Evolutionary conservation across 2,329 filamentous ascomycete species (phyloP).

Genomic region (Phaeosphaeriaceae sp.): DNA sequence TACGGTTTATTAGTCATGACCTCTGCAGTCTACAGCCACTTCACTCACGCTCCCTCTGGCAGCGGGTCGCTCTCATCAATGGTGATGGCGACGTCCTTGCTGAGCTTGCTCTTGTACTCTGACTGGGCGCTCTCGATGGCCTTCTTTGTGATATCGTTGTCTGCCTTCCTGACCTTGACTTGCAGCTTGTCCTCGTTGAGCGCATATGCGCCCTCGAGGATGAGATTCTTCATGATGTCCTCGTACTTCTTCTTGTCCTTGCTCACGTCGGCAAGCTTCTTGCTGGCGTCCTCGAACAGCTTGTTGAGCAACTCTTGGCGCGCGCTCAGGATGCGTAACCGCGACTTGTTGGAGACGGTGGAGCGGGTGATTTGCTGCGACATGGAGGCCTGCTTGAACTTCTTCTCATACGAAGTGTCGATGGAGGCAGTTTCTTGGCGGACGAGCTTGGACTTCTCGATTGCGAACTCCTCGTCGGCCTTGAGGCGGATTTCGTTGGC

Average conservation of each 20-base stretch:
- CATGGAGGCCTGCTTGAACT: conserved; percentile 98
- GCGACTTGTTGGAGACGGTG: conserved; percentile 94
- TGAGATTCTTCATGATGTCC: conserved; percentile 75
- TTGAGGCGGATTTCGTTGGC: conserved; percentile 97
- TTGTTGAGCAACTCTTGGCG: conserved; percentile 90
- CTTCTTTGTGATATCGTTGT: conserved; percentile 77
- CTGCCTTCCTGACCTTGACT: conserved; percentile 79
- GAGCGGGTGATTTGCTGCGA: conserved; percentile 98
- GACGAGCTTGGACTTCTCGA: conserved; percentile 98
- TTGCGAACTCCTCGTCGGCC: conserved; percentile 98
- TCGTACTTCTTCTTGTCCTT: conserved; percentile 79
- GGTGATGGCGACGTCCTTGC: conserved; percentile 71
- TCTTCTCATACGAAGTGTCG: conserved; percentile 94
- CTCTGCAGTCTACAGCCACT: not conserved
- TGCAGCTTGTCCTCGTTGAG: conserved; percentile 80
- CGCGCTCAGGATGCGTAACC: conserved; percentile 84
- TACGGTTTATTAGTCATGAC: conserved; percentile 49
- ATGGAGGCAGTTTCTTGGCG: conserved; percentile 93
- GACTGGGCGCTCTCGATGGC: conserved; percentile 77
- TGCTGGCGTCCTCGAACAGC: conserved; percentile 82
- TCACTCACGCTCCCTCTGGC: conserved; percentile 79
- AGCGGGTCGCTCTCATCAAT: conserved; percentile 82
- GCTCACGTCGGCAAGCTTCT: conserved; percentile 71
- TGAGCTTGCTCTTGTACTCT: conserved; percentile 83
- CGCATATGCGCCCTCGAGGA: conserved; percentile 90